Percentiles rank a stretch among this genome's conserved stretches.
Evolutionary conservation across 768 basidiomycete species (phyloP).

Genomic region (Tulasnella sp.): DNA sequence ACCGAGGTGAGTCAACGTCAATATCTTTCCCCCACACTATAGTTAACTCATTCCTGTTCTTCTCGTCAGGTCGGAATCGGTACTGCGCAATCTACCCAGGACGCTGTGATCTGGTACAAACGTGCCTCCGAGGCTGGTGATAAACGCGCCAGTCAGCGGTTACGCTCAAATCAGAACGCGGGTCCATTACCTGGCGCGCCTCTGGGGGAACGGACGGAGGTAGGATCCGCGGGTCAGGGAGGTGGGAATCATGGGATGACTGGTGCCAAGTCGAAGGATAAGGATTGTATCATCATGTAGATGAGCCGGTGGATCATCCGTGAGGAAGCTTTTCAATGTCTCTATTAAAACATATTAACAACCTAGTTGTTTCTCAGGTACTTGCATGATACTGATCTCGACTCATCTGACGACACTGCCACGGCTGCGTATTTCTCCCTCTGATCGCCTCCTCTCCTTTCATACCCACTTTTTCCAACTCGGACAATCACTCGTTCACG

Average conservation of each 20-base stretch:
- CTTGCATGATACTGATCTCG: too few species aligned
- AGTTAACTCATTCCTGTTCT: neutral
- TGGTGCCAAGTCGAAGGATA: slow-evolving; percentile 44
- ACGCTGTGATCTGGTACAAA: slow-evolving; percentile 78
- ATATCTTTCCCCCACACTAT: neutral
- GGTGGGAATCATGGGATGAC: slow-evolving; percentile 31
- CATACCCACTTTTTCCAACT: too few species aligned
- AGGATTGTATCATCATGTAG: slow-evolving; percentile 83
- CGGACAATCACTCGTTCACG: too few species aligned
- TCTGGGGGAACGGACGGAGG: slow-evolving; percentile 52
- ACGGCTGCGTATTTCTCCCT: too few species aligned
- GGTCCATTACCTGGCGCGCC: slow-evolving; percentile 36
- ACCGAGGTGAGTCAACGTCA: slow-evolving; percentile 45
- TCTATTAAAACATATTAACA: too few species aligned
- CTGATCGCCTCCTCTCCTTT: too few species aligned
- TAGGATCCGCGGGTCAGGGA: slow-evolving; percentile 32
- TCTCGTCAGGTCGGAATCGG: slow-evolving; percentile 65
- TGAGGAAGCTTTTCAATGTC: neutral
- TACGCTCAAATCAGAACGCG: slow-evolving; percentile 48
- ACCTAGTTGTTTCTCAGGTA: too few species aligned
- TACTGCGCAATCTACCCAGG: slow-evolving; percentile 50
- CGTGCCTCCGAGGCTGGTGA: slow-evolving; percentile 86
- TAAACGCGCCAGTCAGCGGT: slow-evolving; percentile 79
- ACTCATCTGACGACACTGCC: too few species aligned
- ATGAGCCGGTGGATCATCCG: neutral